Evolutionary conservation across 331 rosid species (phyloP).

Genomic region (Rosa hybrid): DNA sequence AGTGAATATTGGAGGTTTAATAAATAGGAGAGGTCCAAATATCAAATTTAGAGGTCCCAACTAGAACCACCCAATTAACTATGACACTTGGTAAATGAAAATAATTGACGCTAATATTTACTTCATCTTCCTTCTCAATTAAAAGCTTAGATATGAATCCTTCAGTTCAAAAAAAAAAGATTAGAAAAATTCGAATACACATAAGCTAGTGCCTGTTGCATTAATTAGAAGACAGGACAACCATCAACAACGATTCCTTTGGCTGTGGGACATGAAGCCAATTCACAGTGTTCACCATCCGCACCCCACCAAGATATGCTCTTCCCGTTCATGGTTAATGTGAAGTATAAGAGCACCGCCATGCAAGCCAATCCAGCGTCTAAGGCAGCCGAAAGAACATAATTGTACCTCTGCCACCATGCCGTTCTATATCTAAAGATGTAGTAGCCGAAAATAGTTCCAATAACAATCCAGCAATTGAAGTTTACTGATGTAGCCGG

Average conservation of each 20-base stretch:
- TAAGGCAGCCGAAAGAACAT: conserved; percentile 43
- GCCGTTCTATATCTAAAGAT: conserved; percentile 31
- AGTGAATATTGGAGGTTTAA: too few species aligned
- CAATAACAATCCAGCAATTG: conserved; percentile 38
- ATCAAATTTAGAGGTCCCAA: too few species aligned
- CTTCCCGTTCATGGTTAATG: conserved; percentile 30
- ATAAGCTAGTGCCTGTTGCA: background rate
- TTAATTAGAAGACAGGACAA: conserved; percentile 42
- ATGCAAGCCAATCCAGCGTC: conserved; percentile 45
- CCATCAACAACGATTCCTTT: conserved; percentile 45
- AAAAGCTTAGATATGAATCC: too few species aligned
- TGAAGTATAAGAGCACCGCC: conserved; percentile 49
- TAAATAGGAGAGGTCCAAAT: too few species aligned
- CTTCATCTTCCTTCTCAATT: too few species aligned
- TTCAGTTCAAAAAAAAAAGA: too few species aligned
- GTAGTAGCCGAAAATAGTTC: conserved; percentile 29
- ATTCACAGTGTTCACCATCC: conserved; percentile 44
- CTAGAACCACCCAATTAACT: too few species aligned
- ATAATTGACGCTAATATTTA: too few species aligned
- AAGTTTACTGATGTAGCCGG: conserved; percentile 42
- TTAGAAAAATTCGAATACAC: background rate
- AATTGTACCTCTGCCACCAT: conserved; percentile 48
- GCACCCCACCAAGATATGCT: conserved; percentile 60
- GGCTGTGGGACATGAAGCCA: conserved; percentile 60
- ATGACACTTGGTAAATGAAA: too few species aligned